Conservation (phyloP, 371 early-diverging fungal species). For the Encephalitozoon hellem region DNA sequence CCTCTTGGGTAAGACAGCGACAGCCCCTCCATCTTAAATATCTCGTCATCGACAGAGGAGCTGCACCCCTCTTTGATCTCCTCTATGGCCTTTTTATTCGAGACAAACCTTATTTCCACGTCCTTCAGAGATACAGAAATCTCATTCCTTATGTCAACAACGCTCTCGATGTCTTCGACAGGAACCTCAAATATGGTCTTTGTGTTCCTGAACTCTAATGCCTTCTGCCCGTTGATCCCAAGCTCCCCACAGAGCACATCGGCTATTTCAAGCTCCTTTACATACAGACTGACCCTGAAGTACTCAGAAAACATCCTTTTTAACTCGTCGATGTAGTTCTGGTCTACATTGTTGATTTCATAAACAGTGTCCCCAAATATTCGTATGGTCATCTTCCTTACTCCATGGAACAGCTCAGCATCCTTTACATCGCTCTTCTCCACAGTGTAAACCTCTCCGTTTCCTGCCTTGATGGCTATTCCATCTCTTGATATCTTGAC, state of each 20-base stretch:
- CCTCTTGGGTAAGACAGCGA: constrained; percentile 56
- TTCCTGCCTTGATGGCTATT: constrained; percentile 52
- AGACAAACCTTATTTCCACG: constrained; percentile 41
- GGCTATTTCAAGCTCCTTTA: constrained; percentile 48
- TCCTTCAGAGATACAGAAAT: constrained; percentile 44
- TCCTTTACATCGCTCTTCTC: constrained; percentile 50
- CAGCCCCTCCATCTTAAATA: constrained; percentile 51
- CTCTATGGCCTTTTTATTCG: constrained; percentile 27
- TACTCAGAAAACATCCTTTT: constrained; percentile 37
- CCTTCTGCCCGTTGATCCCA: constrained; percentile 31
- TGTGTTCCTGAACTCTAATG: constrained; percentile 47
- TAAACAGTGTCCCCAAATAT: constrained; percentile 35
- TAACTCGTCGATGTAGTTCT: constrained; percentile 39
- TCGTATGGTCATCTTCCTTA: constrained; percentile 35
- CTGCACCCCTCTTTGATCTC: constrained; percentile 41
- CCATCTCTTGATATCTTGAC: constrained; percentile 54
- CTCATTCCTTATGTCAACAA: constrained; percentile 56
- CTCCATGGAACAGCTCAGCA: constrained; percentile 55
- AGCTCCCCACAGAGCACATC: constrained; percentile 46
- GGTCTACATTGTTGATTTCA: constrained; percentile 47
- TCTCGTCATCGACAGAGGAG: constrained; percentile 36
- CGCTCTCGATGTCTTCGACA: constrained; percentile 51
- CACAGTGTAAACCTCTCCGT: constrained; percentile 36
- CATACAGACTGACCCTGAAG: constrained; percentile 52
- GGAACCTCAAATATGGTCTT: constrained; percentile 59